These are phyloP conservation scores for Vinca major DNA, from an alignment of 305 asterid genomes.

Conservation along the genomic window DNA sequence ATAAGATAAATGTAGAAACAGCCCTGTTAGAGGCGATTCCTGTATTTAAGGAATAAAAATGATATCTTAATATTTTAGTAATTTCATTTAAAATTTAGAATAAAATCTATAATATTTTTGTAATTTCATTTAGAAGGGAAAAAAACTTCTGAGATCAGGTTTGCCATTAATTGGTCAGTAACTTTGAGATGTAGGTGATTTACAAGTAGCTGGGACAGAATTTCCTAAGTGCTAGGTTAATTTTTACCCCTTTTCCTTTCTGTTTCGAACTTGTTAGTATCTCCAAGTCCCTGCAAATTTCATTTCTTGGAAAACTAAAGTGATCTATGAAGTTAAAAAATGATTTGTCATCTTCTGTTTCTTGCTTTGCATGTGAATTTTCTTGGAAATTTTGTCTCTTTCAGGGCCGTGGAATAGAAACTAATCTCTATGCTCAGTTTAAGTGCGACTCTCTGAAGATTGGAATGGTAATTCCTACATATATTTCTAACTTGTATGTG, in stretches of 20 bases:
- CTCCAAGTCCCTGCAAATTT: not conserved
- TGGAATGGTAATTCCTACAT: slow-evolving; percentile 60
- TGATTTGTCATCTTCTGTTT: not conserved
- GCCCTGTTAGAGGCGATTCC: too few species aligned
- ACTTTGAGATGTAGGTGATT: not conserved
- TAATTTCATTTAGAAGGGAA: too few species aligned
- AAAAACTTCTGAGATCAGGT: too few species aligned
- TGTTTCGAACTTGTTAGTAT: not conserved
- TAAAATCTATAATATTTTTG: too few species aligned
- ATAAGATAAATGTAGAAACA: too few species aligned
- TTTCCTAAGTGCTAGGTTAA: not conserved
- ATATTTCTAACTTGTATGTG: not conserved
- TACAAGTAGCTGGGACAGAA: not conserved
- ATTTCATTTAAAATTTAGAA: too few species aligned
- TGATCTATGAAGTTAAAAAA: not conserved
- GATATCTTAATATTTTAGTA: too few species aligned
- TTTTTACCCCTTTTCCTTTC: not conserved
- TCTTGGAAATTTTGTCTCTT: slow-evolving; percentile 1
- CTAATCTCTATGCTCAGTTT: slow-evolving; percentile 84
- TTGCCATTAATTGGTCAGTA: not conserved
- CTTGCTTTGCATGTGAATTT: not conserved
- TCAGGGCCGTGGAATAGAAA: slow-evolving; percentile 97
- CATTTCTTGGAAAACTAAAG: not conserved
- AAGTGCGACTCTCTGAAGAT: slow-evolving; percentile 87
- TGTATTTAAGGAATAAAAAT: too few species aligned